A percentile compares a stretch with the other conserved stretches of the same genome.
Evolutionary conservation across 1,284 basidiomycete species (phyloP).

Genomic region (Phaffia rhodozyma): DNA sequence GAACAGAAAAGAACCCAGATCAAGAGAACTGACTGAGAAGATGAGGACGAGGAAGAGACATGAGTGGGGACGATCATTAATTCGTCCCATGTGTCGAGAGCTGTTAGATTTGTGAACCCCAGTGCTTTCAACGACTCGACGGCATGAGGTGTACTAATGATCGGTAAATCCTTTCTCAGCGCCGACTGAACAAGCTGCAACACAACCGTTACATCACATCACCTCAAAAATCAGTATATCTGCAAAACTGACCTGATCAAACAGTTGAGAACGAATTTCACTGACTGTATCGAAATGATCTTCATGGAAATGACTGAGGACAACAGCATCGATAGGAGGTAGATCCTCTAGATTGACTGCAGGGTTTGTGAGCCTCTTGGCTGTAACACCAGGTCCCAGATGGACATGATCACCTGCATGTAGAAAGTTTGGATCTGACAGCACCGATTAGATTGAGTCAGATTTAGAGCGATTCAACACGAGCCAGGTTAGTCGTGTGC

Average conservation of each 20-base stretch:
- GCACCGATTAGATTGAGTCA: neutral
- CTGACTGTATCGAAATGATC: constrained; percentile 18
- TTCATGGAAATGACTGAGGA: constrained; percentile 20
- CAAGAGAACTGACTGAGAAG: no score
- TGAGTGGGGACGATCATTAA: neutral
- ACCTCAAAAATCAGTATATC: no score
- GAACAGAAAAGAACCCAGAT: no score
- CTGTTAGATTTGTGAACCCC: constrained; percentile 21
- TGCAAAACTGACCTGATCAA: no score
- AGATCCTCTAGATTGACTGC: constrained; percentile 18
- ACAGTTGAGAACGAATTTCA: no score
- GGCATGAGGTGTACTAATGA: constrained; percentile 20
- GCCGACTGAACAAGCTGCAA: constrained; percentile 17
- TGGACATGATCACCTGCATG: constrained; percentile 21
- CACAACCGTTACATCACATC: no score
- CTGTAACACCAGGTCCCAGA: constrained; percentile 19
- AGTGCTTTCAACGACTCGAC: constrained; percentile 16
- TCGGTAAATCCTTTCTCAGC: constrained; percentile 18
- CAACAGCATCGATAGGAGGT: constrained; percentile 19
- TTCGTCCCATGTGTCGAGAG: constrained; percentile 11
- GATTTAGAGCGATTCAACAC: neutral
- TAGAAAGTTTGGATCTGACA: neutral
- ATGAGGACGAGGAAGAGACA: neutral
- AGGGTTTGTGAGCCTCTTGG: constrained; percentile 16
- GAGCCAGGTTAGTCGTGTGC: neutral